A percentile compares a stretch with the other conserved stretches of the same genome.
Evolutionary conservation across 2,329 filamentous ascomycete species (phyloP).

Genomic region (Emericellopsis atlantica): DNA sequence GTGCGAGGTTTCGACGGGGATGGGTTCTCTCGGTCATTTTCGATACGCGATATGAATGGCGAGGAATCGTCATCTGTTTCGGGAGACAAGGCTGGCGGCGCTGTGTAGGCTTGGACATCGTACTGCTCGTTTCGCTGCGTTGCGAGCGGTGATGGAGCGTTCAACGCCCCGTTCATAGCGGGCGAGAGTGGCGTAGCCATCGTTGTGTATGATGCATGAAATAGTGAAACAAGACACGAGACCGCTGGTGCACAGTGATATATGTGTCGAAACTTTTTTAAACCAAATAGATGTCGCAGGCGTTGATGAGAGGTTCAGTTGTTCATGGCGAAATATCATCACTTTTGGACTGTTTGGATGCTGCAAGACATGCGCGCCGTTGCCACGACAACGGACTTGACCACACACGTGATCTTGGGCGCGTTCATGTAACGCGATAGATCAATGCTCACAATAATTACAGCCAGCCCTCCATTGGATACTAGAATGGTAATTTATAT

Average conservation of each 20-base stretch:
- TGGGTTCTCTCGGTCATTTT: slow-evolving; percentile 7
- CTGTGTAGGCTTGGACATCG: slow-evolving; percentile 17
- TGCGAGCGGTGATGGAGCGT: slow-evolving; percentile 7
- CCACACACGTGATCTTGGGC: no score
- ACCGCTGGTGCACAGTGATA: no score
- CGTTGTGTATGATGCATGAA: not conserved
- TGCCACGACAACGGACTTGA: no score
- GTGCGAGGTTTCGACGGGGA: slow-evolving; percentile 5
- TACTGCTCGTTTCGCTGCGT: slow-evolving; percentile 17
- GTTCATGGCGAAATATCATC: no score
- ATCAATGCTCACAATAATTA: no score
- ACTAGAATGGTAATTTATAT: not conserved
- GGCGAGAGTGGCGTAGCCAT: slow-evolving; percentile 3
- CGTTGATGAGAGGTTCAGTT: no score
- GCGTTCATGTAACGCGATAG: no score
- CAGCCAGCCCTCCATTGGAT: no score
- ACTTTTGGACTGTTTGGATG: no score
- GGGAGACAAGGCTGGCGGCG: slow-evolving; percentile 2
- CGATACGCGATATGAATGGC: slow-evolving; percentile 15
- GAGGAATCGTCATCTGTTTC: slow-evolving; percentile 10
- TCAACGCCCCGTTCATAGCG: not conserved
- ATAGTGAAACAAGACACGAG: not conserved
- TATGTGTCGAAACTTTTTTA: no score
- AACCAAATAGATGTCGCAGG: no score
- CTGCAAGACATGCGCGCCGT: no score